Percentiles rank a stretch among this genome's conserved stretches.
Evolutionary conservation across 148 eudicot genomes (phyloP).

Genomic region (Cornus florida): DNA sequence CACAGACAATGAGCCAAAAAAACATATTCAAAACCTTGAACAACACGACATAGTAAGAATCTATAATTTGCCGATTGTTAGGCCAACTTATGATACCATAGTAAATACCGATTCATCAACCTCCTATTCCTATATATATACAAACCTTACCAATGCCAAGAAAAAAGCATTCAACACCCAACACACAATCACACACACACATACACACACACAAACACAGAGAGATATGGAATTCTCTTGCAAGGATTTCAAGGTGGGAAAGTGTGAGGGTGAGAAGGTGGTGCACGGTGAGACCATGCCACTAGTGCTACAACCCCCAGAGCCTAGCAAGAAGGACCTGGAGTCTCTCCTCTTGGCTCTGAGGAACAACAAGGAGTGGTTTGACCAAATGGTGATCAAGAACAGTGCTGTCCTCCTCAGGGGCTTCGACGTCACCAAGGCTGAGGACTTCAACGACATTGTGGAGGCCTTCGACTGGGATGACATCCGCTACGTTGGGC

Average conservation of each 20-base stretch:
- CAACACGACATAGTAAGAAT: neutral
- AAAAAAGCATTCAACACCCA: neutral
- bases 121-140: too few species aligned
- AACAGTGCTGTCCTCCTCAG: constrained; percentile 47
- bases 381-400: constrained; percentile 37
- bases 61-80: neutral
- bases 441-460: constrained; percentile 43
- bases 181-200: neutral
- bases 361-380: constrained; percentile 45
- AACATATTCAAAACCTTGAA: neutral
- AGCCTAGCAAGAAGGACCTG: constrained; percentile 14
- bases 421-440: constrained; percentile 36
- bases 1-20: neutral
- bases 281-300: constrained; percentile 51
- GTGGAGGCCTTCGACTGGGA: constrained; percentile 48
- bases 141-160: too few species aligned
- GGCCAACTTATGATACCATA: neutral
- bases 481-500: constrained; percentile 40
- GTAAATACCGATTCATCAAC: neutral
- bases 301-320: constrained; percentile 35
- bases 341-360: constrained; percentile 28
- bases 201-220: neutral
- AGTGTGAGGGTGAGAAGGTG: constrained; percentile 46
- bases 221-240: constrained; percentile 34
- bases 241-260: constrained; percentile 51